Evolutionary conservation across 331 rosid genomes (phyloP), one percentile per base, ranked within the genome.

Genomic region (Cydonia oblonga): DNA sequence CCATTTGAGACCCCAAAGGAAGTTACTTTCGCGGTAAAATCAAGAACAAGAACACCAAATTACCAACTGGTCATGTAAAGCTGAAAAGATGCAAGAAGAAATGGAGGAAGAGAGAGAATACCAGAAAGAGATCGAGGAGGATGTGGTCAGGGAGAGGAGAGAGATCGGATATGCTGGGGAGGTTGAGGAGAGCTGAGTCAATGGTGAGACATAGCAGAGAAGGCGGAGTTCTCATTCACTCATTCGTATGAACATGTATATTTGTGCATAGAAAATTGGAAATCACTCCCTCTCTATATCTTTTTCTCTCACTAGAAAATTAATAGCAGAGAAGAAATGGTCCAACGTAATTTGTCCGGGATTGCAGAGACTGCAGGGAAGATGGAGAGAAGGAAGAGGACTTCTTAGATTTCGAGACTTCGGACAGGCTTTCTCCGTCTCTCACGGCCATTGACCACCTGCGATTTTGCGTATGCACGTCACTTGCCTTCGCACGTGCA

Each of bases 211-310:
- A 89, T 1, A 93, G 83, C 26, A 93, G 86, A 30, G 98, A 89
- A 63, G 98, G 96, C 74, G 96, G 95, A 69, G 90, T 81, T 86
- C 88, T 89, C 97, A 93, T 91, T 88, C 96, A 89, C 71, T 77
- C 88, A 53, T 52, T n/a, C 66, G 54, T 58, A 51, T 59, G 60
- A 35, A 73, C 46, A 10, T 38, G 42, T 3, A 51, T 25, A 70
- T 9, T 44, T 38, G 16, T 13, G 16, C 20, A 2, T 11, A 8
- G 7, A 22, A 0, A 62, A 15, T 38, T 38, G 4, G 44, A 40
- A 38, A 40, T 24, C 40, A 22, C 25, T 7, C n/a, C 1, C 78
- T 73, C 49, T 32, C 49, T 49, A 0, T 20, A 30, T 26, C 5
- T 61, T 30, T 69, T 62, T 40, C 62, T 68, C 24, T 26, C 20